Percentiles rank a stretch among this genome's conserved stretches.
Conservation (phyloP, 2,329 filamentous ascomycete genomes). For the Septoria petroselini region DNA sequence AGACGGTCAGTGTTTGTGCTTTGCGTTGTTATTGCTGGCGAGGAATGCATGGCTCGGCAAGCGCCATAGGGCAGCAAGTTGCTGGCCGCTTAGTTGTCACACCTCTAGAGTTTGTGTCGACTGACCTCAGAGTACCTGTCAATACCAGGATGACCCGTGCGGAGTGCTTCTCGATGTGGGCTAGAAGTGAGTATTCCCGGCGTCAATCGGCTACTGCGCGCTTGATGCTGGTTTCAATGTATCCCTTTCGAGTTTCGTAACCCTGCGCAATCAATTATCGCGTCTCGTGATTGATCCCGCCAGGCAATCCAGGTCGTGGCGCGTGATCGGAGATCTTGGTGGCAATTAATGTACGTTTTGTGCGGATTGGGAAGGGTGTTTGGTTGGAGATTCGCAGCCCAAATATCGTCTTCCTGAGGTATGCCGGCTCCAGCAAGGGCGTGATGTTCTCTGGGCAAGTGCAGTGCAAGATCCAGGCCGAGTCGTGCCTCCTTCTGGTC, state of each 20-base stretch:
- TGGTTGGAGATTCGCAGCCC: neutral
- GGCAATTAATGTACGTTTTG: conserved; percentile 9
- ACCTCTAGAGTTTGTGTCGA: neutral
- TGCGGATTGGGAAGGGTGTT: neutral
- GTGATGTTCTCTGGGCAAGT: neutral
- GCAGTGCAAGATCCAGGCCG: no score
- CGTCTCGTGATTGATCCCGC: neutral
- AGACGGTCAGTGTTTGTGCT: conserved; percentile 15
- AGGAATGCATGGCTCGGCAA: conserved; percentile 22
- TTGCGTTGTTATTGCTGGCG: conserved; percentile 13
- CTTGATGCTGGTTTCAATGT: conserved; percentile 1
- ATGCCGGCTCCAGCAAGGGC: conserved; percentile 8
- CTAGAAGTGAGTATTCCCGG: neutral
- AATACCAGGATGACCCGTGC: conserved; percentile 5
- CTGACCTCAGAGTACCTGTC: neutral
- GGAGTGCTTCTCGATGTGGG: neutral
- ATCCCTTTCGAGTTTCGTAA: conserved; percentile 3
- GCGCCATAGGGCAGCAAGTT: conserved; percentile 2
- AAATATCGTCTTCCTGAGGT: neutral
- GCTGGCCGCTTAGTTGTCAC: conserved; percentile 1
- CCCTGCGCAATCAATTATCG: neutral
- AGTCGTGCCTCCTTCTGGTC: neutral
- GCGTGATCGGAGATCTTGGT: conserved; percentile 1
- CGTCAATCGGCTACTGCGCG: conserved; percentile 2
- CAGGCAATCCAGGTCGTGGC: conserved; percentile 1